Base-by-base conservation (phyloP, 1,139 yeast species). In the Meyerozyma athensensis region DNA sequence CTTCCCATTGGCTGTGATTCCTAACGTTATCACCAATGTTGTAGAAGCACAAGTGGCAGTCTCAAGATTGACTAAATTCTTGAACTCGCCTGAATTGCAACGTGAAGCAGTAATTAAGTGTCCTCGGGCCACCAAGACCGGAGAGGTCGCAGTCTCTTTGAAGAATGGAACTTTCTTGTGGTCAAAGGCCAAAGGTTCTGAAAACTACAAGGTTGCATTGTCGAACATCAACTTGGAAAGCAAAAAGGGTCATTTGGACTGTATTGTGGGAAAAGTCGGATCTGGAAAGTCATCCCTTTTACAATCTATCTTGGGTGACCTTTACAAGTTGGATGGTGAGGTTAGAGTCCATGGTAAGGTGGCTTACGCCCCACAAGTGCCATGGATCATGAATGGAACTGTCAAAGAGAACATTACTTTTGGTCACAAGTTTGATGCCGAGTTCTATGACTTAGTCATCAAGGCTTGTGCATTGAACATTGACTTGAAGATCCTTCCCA, bases 381-480 rank as follows among this genome's bases (percentile, higher is more conserved):
- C 97, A 2, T 92, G 97, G 97, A 87, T 92, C 43, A 86, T 87
- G 86, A 92, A 92, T 56, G 96, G 95, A 34, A 71, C 95, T 7
- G 89, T 92, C 12, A 84, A 80, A 51, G 97, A 90, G 26, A 92
- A 92, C 54, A 85, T 92, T 53, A 58, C 87, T 45, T 92, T 92
- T 64, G 97, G 97, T 23, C 86, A 85, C 59, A 81, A 78, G 54
- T 86, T 70, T 54, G 97, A 92, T 52, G 78, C 86, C 16, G 80
- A 71, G 16, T 86, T 87, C 48, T 92, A 92, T 60, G 75, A 81
- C 26, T 74, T 74, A 49, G 89, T 95, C 2, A 65, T 92, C 41
- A 77, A 78, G 43, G 97, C 97, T 0, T 92, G 98, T 71, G 96
- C 96, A 5, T 72, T 92, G 52, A 63, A 72, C n/a, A 48, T 53